Evolutionary conservation across 2,329 filamentous ascomycete genomes (phyloP), one percentile per base, ranked within the genome.

Genomic region (Cryphonectria naterciae): DNA sequence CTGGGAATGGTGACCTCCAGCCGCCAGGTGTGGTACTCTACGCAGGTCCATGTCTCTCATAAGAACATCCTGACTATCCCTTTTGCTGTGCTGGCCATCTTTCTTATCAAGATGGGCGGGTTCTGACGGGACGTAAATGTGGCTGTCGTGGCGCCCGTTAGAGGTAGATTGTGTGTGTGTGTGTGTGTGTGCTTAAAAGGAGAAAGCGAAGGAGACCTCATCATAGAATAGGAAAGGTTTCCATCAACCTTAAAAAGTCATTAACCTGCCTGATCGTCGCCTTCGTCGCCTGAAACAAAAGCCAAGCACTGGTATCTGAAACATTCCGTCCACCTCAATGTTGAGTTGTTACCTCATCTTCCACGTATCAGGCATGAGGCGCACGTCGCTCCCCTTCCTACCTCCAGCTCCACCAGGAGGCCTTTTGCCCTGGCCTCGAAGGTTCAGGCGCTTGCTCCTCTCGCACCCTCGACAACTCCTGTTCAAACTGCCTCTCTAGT

Each of bases 81-180:
- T 19, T 41, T 58, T 15, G 56, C 39, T 32, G 28, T 63, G 4
- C 43, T 68, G 54, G 56, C 56, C 22, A 56, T 56, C 10, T 68
- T 68, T 15, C 19, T 68, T 8, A 63, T 63, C 41, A 43, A 39
- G 11, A 32, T 63, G 15, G 66, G 71, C 28, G 54, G 54, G n/a
- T 13, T 58, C 13, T 58, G n/a, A 35, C 19, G 1, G 17, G 25
- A 35, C 19, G 6, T 2, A 15, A 28, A 60, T 35, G 8, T 60
- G 7, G 56, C 25, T 35, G 28, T 60, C 19, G 28, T 19, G 35
- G n/a, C 32, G 28, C 17, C 6, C 19, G 4, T 22, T 32, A 35
- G 13, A 32, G 37, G 37, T 39, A 10, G 4, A 10, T 39, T n/a
- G 37, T 39, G 37, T 39, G 37, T 39, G 37, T 39, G 37, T 39